Conservation (phyloP, 2,329 filamentous ascomycete genomes). For the Penicillium sp. region DNA sequence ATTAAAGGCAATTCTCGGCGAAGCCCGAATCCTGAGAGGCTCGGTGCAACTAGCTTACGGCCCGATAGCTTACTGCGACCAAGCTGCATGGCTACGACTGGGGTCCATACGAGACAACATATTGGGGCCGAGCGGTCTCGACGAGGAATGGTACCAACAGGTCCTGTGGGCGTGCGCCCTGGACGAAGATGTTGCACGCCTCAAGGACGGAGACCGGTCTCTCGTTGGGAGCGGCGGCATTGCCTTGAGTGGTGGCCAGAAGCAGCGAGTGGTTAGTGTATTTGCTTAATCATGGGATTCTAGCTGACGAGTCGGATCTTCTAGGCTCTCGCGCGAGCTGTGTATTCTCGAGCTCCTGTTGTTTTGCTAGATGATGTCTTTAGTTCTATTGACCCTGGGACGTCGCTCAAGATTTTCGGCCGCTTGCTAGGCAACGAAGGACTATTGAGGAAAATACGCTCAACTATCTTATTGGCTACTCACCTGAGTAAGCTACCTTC, state of each 20-base stretch:
- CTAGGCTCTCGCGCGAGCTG: background rate
- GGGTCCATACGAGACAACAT: constrained; percentile 29
- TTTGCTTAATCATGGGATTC: background rate
- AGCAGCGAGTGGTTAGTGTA: constrained; percentile 44
- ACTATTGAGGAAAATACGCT: too few relatives aligned
- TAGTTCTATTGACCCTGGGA: too few relatives aligned
- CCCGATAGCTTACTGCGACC: constrained; percentile 35
- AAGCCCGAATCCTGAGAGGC: constrained; percentile 15
- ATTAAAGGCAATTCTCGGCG: constrained; percentile 4
- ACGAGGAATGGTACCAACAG: constrained; percentile 25
- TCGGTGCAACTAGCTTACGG: background rate
- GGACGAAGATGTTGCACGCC: constrained; percentile 20
- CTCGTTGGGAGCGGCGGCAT: background rate
- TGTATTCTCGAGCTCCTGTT: constrained; percentile 23
- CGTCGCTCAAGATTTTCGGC: too few relatives aligned
- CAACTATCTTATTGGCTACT: too few relatives aligned
- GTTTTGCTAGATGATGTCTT: constrained; percentile 11
- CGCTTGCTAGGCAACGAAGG: too few relatives aligned
- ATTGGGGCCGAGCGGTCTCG: constrained; percentile 20
- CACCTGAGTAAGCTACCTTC: too few relatives aligned
- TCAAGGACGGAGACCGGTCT: background rate
- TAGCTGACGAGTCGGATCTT: constrained; percentile 23
- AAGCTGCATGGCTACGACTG: constrained; percentile 27
- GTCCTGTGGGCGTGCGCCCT: constrained; percentile 27
- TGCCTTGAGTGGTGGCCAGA: background rate